phyloP scores from a whole-genome alignment of 805 yeast species.

The Yamadazyma akitaensis region DNA sequence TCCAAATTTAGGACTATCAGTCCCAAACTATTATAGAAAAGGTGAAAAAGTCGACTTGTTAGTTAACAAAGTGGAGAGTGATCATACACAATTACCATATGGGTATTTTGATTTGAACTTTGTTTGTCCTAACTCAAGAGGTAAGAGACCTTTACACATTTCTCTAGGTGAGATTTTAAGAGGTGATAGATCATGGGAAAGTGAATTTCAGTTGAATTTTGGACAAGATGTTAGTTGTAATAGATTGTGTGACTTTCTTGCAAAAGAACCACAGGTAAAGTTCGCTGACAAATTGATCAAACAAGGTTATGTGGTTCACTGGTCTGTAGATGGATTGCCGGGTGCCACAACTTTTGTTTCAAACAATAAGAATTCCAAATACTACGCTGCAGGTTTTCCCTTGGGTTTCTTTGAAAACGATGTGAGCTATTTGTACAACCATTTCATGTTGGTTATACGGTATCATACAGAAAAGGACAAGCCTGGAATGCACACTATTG shows the following conservation, averaged over 20 bases:
- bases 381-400: slow-evolving; percentile 85
- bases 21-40: slow-evolving; percentile 24
- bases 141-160: slow-evolving; percentile 57
- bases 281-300: slow-evolving; percentile 61
- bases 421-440: slow-evolving; percentile 64
- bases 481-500: slow-evolving; percentile 52
- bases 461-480: slow-evolving; percentile 49
- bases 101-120: slow-evolving; percentile 77
- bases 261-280: slow-evolving; percentile 47
- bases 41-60: slow-evolving; percentile 67
- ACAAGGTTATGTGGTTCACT: slow-evolving; percentile 73
- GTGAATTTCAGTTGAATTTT: slow-evolving; percentile 64
- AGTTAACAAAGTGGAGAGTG: slow-evolving; percentile 78
- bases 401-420: slow-evolving; percentile 67
- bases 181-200: slow-evolving; percentile 78
- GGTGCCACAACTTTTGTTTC: slow-evolving; percentile 81
- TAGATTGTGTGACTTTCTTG: slow-evolving; percentile 64
- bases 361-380: slow-evolving; percentile 55
- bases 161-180: slow-evolving; percentile 74
- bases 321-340: slow-evolving; percentile 81
- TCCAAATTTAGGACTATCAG: slow-evolving; percentile 2
- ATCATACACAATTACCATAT: slow-evolving; percentile 71
- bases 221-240: slow-evolving; percentile 65
- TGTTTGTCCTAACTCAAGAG: slow-evolving; percentile 63
- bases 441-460: slow-evolving; percentile 75